Conservation (phyloP, 371 early-diverging fungal genomes). For the Mucor indicus region DNA sequence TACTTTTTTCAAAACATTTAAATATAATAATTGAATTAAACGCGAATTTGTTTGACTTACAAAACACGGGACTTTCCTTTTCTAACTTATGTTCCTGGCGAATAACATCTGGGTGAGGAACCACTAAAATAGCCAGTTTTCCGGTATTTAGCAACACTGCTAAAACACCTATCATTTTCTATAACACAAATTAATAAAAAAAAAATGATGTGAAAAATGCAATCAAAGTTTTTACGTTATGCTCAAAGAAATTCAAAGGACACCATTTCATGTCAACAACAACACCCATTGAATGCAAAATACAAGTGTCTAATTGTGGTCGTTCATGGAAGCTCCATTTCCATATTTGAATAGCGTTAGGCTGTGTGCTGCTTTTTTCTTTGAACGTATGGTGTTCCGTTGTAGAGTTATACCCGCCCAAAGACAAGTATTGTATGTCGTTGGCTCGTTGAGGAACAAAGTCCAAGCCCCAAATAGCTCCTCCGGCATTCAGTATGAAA, state of each 20-base stretch:
- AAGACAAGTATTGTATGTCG: constrained; percentile 54
- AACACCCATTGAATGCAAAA: constrained; percentile 59
- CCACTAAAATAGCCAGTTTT: constrained; percentile 42
- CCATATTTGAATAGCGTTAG: constrained; percentile 60
- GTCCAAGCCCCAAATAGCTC: constrained; percentile 64
- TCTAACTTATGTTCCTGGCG: background rate
- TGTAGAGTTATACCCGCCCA: constrained; percentile 54
- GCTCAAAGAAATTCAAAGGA: constrained; percentile 45
- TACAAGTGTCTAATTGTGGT: constrained; percentile 40
- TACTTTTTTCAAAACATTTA: no score
- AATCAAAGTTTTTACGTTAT: constrained; percentile 13
- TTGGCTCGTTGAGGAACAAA: constrained; percentile 50
- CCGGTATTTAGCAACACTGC: constrained; percentile 58
- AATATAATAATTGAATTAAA: no score
- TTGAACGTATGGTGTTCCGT: constrained; percentile 43
- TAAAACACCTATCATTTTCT: constrained; percentile 50
- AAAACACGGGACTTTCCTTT: background rate
- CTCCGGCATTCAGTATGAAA: constrained; percentile 52
- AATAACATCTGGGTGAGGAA: constrained; percentile 55
- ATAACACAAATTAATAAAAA: background rate
- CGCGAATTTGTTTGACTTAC: background rate
- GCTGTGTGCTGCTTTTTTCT: constrained; percentile 12
- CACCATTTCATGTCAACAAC: constrained; percentile 59
- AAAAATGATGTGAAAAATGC: background rate
- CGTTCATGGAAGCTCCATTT: constrained; percentile 5